Percentiles rank a stretch among this genome's conserved stretches.
Conservation (phyloP, 1,139 yeast genomes). For the Candida sp. region DNA sequence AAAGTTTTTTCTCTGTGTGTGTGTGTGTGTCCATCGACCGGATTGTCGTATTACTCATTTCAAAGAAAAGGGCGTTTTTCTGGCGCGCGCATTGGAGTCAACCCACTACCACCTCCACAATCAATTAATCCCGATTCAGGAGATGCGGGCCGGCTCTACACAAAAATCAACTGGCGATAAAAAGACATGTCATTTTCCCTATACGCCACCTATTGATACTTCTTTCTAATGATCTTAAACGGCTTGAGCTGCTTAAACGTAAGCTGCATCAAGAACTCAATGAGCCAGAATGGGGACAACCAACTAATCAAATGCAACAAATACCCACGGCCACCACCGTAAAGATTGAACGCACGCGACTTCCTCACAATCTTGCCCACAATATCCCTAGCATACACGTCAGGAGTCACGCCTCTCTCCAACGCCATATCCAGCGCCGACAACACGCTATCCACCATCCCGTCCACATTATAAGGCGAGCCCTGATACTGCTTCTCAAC, state of each 20-base stretch:
- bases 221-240: constrained; percentile 10
- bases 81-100: background rate
- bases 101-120: background rate
- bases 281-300: constrained; percentile 33
- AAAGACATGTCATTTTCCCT: too few relatives aligned
- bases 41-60: background rate
- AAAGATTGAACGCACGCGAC: constrained; percentile 34
- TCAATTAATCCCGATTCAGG: background rate
- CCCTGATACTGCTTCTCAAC: constrained; percentile 18
- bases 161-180: too few relatives aligned
- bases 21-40: too few relatives aligned
- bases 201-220: too few relatives aligned
- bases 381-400: constrained; percentile 28
- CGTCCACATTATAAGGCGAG: constrained; percentile 16
- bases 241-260: constrained; percentile 36
- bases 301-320: constrained; percentile 25
- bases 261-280: constrained; percentile 25
- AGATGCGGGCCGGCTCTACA: background rate
- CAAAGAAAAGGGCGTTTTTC: too few relatives aligned
- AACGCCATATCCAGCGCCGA: constrained; percentile 7
- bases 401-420: constrained; percentile 34
- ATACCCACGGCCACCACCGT: constrained; percentile 28
- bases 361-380: constrained; percentile 12
- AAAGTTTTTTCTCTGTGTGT: background rate
- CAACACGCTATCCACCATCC: constrained; percentile 23